A percentile compares a stretch with the other conserved stretches of the same genome.
Evolutionary conservation across 495 filamentous ascomycete species (phyloP).

Genomic region (Penicillium cataractarum): DNA sequence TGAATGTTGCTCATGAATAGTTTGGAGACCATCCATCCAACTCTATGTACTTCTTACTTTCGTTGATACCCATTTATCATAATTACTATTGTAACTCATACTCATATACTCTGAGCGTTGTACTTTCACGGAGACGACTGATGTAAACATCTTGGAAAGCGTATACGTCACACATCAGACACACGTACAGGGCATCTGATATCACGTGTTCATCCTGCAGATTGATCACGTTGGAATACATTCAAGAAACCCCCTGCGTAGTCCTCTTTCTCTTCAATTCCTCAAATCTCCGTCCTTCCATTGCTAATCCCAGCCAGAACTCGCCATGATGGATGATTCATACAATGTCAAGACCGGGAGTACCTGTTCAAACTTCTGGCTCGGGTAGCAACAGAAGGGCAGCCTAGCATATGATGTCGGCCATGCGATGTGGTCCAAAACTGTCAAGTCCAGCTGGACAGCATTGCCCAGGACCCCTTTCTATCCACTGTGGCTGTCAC

Average conservation of each 20-base stretch:
- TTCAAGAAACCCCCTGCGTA: neutral
- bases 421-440: neutral
- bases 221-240: neutral
- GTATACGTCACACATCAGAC: neutral
- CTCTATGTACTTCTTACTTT: conserved; percentile 15
- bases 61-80: conserved; percentile 29
- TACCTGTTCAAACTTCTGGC: neutral
- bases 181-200: neutral
- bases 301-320: neutral
- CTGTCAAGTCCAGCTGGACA: neutral
- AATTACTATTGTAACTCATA: conserved; percentile 8
- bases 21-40: neutral
- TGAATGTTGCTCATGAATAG: neutral
- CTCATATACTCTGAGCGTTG: neutral
- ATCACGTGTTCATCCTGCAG: neutral
- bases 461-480: neutral
- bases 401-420: neutral
- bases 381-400: neutral
- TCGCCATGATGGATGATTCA: neutral
- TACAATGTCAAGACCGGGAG: neutral
- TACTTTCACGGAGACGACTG: no score
- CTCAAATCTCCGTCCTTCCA: neutral
- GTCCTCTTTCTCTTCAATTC: neutral
- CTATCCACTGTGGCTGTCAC: no score
- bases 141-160: neutral